These are phyloP conservation scores for Talaromyces sp. DNA, from an alignment of 2,329 filamentous ascomycete genomes.

Conservation along the genomic window DNA sequence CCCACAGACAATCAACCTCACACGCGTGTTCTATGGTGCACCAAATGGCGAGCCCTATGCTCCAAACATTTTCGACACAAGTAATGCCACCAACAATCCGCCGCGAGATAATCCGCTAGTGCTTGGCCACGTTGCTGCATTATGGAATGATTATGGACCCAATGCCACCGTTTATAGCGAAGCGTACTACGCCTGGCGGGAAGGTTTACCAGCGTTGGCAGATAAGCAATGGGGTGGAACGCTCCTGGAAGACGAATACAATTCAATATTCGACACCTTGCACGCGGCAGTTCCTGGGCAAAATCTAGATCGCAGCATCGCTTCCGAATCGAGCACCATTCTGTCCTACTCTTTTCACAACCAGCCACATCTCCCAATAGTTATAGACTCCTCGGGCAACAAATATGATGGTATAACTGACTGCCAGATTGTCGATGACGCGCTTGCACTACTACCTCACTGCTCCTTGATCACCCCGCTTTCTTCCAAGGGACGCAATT, in stretches of 20 bases:
- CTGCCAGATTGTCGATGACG: slow-evolving; percentile 34
- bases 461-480: slow-evolving; percentile 51
- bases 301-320: slow-evolving; percentile 47
- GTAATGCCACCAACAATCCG: slow-evolving; percentile 48
- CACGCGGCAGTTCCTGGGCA: slow-evolving; percentile 45
- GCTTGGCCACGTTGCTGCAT: slow-evolving; percentile 46
- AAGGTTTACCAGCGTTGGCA: slow-evolving; percentile 47
- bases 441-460: slow-evolving; percentile 32
- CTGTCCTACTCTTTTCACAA: slow-evolving; percentile 43
- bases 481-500: slow-evolving; percentile 53
- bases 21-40: slow-evolving; percentile 47
- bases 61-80: slow-evolving; percentile 50
- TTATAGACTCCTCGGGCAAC: slow-evolving; percentile 29
- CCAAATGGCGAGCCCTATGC: slow-evolving; percentile 43
- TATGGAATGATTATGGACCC: slow-evolving; percentile 54
- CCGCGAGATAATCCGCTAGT: slow-evolving; percentile 38
- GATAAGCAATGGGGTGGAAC: slow-evolving; percentile 57
- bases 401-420: slow-evolving; percentile 33
- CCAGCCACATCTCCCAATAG: slow-evolving; percentile 28
- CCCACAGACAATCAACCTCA: slow-evolving; percentile 43
- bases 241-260: slow-evolving; percentile 42
- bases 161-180: slow-evolving; percentile 50
- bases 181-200: slow-evolving; percentile 49
- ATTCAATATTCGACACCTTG: slow-evolving; percentile 38
- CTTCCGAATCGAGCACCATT: slow-evolving; percentile 40